These are phyloP conservation scores for Baorangia bicolor DNA, from an alignment of 768 basidiomycete species.

Conservation along the genomic window DNA sequence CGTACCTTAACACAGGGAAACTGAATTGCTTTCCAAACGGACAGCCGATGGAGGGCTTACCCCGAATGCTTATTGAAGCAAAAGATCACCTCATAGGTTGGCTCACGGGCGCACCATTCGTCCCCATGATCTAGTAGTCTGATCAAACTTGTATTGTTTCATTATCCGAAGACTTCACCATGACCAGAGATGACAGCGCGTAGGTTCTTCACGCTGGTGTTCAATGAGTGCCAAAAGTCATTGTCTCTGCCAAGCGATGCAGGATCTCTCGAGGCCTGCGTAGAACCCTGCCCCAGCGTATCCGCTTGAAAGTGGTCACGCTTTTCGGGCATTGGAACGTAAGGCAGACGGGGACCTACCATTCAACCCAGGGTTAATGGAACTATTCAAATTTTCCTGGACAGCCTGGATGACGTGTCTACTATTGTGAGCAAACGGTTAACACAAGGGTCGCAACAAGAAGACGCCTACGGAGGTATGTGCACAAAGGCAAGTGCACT, in stretches of 20 bases:
- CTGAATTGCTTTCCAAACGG: neutral
- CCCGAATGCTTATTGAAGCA: conserved; percentile 80
- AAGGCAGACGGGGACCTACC: conserved; percentile 25
- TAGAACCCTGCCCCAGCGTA: conserved; percentile 51
- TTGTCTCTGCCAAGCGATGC: conserved; percentile 46
- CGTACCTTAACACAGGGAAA: conserved; percentile 48
- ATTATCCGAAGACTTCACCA: conserved; percentile 38
- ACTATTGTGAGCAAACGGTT: neutral
- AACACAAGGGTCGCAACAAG: neutral
- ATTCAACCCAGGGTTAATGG: conserved; percentile 42
- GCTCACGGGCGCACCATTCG: conserved; percentile 76
- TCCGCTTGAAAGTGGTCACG: conserved; percentile 43
- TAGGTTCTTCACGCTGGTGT: conserved; percentile 58
- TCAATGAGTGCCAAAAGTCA: conserved; percentile 63
- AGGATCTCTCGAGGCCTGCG: conserved; percentile 50
- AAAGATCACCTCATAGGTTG: conserved; percentile 59
- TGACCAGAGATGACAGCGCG: conserved; percentile 72
- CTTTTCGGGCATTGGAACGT: neutral
- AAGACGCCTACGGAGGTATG: conserved; percentile 60
- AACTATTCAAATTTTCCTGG: conserved; percentile 37
- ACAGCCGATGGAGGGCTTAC: conserved; percentile 30
- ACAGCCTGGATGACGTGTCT: conserved; percentile 34
- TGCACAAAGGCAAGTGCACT: conserved; percentile 72
- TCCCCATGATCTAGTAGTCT: conserved; percentile 62
- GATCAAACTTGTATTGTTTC: neutral